Evolutionary conservation across 179 eudicot species (phyloP).

Genomic region (Beta macrorhiza): DNA sequence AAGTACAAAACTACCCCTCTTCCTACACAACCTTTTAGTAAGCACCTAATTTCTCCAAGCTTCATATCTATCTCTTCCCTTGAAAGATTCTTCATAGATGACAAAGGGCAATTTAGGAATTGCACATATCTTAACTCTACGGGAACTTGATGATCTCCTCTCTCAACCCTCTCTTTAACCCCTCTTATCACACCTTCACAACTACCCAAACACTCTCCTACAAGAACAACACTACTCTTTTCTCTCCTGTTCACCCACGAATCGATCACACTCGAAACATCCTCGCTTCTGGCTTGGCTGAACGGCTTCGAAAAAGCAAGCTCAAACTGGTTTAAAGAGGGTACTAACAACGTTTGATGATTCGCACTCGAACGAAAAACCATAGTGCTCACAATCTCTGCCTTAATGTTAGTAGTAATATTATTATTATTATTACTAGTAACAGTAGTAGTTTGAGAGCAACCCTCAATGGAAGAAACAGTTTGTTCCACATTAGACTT

Average conservation of each 20-base stretch:
- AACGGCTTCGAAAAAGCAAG: slow-evolving; percentile 6
- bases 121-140: slow-evolving; percentile 46
- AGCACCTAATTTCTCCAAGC: slow-evolving; percentile 57
- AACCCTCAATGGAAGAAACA: slow-evolving; percentile 35
- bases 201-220: slow-evolving; percentile 31
- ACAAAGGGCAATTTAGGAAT: slow-evolving; percentile 55
- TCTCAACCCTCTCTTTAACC: slow-evolving; percentile 50
- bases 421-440: not conserved
- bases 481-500: slow-evolving; percentile 48
- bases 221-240: slow-evolving; percentile 33
- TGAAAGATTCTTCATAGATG: slow-evolving; percentile 43
- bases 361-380: not conserved
- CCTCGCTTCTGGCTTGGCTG: slow-evolving; percentile 27
- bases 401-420: slow-evolving; percentile 5
- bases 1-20: slow-evolving; percentile 76
- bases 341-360: slow-evolving; percentile 7
- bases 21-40: slow-evolving; percentile 41
- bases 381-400: slow-evolving; percentile 16
- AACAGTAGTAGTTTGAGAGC: slow-evolving; percentile 31
- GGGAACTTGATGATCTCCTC: slow-evolving; percentile 54
- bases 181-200: slow-evolving; percentile 43
- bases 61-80: slow-evolving; percentile 64
- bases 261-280: slow-evolving; percentile 37
- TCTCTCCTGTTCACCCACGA: slow-evolving; percentile 34
- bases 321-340: slow-evolving; percentile 17